These are phyloP conservation scores for Thraustotheca clavata DNA, from an alignment of 352 stramenopile genomes.

Conservation along the genomic window DNA sequence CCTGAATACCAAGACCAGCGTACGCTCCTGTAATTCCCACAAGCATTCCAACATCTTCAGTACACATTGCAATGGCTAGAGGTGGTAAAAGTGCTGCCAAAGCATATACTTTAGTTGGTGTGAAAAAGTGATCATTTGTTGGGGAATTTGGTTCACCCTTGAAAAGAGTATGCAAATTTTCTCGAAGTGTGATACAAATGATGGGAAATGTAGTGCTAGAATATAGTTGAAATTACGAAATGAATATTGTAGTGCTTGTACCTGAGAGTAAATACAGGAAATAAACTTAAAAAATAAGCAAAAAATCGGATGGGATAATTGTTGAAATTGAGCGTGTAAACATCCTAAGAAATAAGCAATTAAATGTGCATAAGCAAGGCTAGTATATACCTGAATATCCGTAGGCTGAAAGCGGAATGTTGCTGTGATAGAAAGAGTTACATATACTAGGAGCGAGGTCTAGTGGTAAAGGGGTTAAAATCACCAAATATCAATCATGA, in stretches of 20 bases:
- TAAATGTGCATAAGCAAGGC: slow-evolving; percentile 5
- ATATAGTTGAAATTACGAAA: neutral
- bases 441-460: slow-evolving; percentile 72
- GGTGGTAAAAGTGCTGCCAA: slow-evolving; percentile 65
- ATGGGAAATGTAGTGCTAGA: slow-evolving; percentile 71
- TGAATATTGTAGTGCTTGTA: slow-evolving; percentile 17
- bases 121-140: slow-evolving; percentile 44
- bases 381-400: slow-evolving; percentile 55
- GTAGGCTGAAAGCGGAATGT: slow-evolving; percentile 73
- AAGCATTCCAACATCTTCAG: slow-evolving; percentile 83
- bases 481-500: slow-evolving; percentile 12
- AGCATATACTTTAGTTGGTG: slow-evolving; percentile 33
- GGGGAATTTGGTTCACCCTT: slow-evolving; percentile 32
- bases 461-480: slow-evolving; percentile 22
- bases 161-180: slow-evolving; percentile 70
- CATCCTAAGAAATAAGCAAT: slow-evolving; percentile 40
- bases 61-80: slow-evolving; percentile 78
- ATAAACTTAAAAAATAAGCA: slow-evolving; percentile 82
- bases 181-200: slow-evolving; percentile 79
- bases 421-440: slow-evolving; percentile 62
- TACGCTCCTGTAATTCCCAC: slow-evolving; percentile 82
- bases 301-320: slow-evolving; percentile 63
- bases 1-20: slow-evolving; percentile 76
- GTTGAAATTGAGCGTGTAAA: slow-evolving; percentile 87
- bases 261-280: slow-evolving; percentile 82